Evolutionary conservation across 2,329 filamentous ascomycete genomes (phyloP), one percentile per base, ranked within the genome.

Genomic region (Aspergillus eucalypticola): DNA sequence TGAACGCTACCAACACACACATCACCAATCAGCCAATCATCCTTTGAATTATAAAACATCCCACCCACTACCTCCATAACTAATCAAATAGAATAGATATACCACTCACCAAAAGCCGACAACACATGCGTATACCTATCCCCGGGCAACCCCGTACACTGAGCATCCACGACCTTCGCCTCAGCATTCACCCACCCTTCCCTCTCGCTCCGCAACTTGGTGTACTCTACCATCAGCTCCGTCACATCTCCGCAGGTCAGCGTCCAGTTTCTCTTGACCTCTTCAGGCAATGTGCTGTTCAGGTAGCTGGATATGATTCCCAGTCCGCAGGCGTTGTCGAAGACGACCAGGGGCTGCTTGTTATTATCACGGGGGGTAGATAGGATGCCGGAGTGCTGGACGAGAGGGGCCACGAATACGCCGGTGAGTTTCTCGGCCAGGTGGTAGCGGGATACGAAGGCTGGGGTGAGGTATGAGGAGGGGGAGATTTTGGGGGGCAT

Each of bases 321-420:
- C 3, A 77, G 76, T 0, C 84, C 84, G 58, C 84, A 86, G 6
- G 81, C 83, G 62, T 79, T 80, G 60, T 87, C 84, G 10, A 87
- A 68, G 23, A 86, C 61, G 7, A 71, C 64, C 2, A 76, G 63
- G 13, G 70, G 65, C 4, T 32, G 3, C 3, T 29, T 29, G 29
- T 32, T 5, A 8, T 56, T 54, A 8, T 68, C 4, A 29, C 27
- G 60, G 19, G 61, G 60, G 8, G 63, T 50, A 23, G 66, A 57
- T 2, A 66, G 17, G 4, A 78, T 38, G 11, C 69, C 69, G 44
- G 69, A 69, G 32, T 73, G 70, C 5, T 70, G 60, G 32, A 77
- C 57, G 8, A 78, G 68, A 7, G 58, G 35, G 7, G 65, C 54
- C 5, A 68, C 75, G 46, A 71, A 77, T 13, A 63, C 57, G 0